These are phyloP conservation scores for Boletus hoseneyae DNA, from an alignment of 1,284 basidiomycete genomes.

Conservation along the genomic window DNA sequence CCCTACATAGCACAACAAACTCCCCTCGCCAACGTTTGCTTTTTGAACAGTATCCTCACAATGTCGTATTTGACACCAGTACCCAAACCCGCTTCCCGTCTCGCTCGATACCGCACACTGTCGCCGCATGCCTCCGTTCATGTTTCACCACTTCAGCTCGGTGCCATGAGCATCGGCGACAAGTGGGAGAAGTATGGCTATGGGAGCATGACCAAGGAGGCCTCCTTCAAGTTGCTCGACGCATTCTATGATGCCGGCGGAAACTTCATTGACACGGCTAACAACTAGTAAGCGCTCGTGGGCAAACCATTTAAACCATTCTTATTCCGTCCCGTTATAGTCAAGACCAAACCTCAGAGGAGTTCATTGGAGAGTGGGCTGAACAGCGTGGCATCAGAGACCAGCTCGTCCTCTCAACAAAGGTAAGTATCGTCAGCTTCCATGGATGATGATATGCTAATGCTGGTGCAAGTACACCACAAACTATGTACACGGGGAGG, in stretches of 20 bases:
- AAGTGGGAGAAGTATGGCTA: slow-evolving; percentile 30
- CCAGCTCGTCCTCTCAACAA: slow-evolving; percentile 52
- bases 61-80: not conserved
- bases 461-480: slow-evolving; percentile 23
- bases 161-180: slow-evolving; percentile 44
- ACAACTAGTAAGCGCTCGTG: slow-evolving; percentile 35
- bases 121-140: slow-evolving; percentile 1
- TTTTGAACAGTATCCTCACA: not conserved
- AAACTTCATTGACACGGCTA: slow-evolving; percentile 55
- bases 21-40: no score
- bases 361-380: slow-evolving; percentile 56
- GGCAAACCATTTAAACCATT: not conserved
- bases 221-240: slow-evolving; percentile 46
- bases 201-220: slow-evolving; percentile 39
- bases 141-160: slow-evolving; percentile 2
- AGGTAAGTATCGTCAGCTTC: slow-evolving; percentile 25
- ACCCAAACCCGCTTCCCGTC: not conserved
- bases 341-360: slow-evolving; percentile 34
- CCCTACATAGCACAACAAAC: not conserved
- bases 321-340: slow-evolving; percentile 9
- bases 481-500: slow-evolving; percentile 24
- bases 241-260: slow-evolving; percentile 46
- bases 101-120: slow-evolving; percentile 1
- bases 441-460: no score
- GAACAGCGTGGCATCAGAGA: slow-evolving; percentile 48